Conservation (phyloP, 768 basidiomycete species). For the Pleurotus eryngii region DNA sequence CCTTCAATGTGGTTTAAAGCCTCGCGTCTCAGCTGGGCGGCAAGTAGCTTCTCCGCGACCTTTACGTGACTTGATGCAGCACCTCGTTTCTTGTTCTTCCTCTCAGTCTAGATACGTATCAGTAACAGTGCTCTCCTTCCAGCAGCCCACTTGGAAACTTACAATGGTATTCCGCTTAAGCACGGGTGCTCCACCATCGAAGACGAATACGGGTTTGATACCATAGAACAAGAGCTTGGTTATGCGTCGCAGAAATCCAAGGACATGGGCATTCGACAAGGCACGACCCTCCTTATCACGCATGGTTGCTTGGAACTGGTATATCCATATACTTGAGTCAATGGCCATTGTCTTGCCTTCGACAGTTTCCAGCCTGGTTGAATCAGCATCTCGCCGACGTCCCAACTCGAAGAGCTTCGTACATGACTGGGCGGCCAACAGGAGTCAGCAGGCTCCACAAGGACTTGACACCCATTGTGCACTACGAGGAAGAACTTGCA, state of each 20-base stretch:
- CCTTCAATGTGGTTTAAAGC: constrained; percentile 66
- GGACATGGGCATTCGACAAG: constrained; percentile 88
- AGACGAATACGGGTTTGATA: constrained; percentile 97
- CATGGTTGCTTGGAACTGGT: constrained; percentile 99
- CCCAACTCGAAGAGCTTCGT: constrained; percentile 22
- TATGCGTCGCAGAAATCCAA: constrained; percentile 88
- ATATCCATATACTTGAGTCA: constrained; percentile 99
- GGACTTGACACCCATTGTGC: constrained; percentile 90
- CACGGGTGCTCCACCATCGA: constrained; percentile 93
- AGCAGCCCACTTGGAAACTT: constrained; percentile 19
- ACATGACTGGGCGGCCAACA: constrained; percentile 95
- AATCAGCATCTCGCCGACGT: constrained; percentile 4
- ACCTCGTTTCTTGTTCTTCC: constrained; percentile 88
- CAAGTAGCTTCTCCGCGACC: constrained; percentile 87
- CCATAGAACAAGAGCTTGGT: constrained; percentile 95
- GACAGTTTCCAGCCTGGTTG: constrained; percentile 79
- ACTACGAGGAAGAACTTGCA: background rate
- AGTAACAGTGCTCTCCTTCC: background rate
- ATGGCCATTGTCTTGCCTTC: constrained; percentile 96
- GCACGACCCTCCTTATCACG: constrained; percentile 93
- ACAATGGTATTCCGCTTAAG: constrained; percentile 90
- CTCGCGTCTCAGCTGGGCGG: constrained; percentile 88
- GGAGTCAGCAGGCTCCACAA: constrained; percentile 90
- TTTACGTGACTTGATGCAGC: constrained; percentile 83
- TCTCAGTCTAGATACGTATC: constrained; percentile 55